Conservation (phyloP, 2,329 filamentous ascomycete species). For the Exophiala xenobiotica region DNA sequence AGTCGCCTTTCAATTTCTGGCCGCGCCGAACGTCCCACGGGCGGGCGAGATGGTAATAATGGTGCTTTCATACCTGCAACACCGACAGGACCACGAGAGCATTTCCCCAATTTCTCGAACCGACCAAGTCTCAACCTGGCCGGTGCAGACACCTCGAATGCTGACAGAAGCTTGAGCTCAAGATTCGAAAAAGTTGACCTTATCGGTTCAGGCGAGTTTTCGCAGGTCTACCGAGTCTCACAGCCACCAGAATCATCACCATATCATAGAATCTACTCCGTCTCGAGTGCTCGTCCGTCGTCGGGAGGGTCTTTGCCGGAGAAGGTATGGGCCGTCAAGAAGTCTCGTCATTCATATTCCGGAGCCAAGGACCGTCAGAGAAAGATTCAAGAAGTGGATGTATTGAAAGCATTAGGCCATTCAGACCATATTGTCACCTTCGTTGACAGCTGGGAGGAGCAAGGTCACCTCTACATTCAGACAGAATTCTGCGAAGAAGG, state of each 20-base stretch:
- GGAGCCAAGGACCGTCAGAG: slow-evolving; percentile 77
- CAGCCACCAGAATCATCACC: slow-evolving; percentile 39
- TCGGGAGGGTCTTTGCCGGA: slow-evolving; percentile 56
- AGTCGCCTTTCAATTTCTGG: slow-evolving; percentile 81
- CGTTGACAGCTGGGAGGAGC: slow-evolving; percentile 82
- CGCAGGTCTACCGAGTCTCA: slow-evolving; percentile 80
- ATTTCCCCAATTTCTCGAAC: slow-evolving; percentile 57
- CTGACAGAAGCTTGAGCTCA: slow-evolving; percentile 70
- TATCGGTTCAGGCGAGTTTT: slow-evolving; percentile 88
- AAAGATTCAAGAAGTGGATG: slow-evolving; percentile 79
- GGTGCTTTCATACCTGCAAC: slow-evolving; percentile 68
- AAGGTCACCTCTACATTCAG: slow-evolving; percentile 88
- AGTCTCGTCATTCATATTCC: slow-evolving; percentile 75
- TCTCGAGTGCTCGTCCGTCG: slow-evolving; percentile 48
- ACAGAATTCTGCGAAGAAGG: slow-evolving; percentile 97
- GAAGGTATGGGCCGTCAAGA: slow-evolving; percentile 88
- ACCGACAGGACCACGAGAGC: slow-evolving; percentile 67
- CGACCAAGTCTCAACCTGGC: slow-evolving; percentile 69
- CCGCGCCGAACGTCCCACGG: slow-evolving; percentile 44
- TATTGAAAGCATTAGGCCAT: slow-evolving; percentile 72
- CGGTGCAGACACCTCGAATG: slow-evolving; percentile 66
- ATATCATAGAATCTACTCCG: slow-evolving; percentile 44
- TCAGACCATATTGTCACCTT: slow-evolving; percentile 84
- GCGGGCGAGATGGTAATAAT: slow-evolving; percentile 40
- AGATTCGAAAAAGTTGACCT: slow-evolving; percentile 79